A percentile compares a stretch with the other conserved stretches of the same genome.
phyloP scores from a whole-genome alignment of 345 rosid species.

The Excoecaria agallocha region DNA sequence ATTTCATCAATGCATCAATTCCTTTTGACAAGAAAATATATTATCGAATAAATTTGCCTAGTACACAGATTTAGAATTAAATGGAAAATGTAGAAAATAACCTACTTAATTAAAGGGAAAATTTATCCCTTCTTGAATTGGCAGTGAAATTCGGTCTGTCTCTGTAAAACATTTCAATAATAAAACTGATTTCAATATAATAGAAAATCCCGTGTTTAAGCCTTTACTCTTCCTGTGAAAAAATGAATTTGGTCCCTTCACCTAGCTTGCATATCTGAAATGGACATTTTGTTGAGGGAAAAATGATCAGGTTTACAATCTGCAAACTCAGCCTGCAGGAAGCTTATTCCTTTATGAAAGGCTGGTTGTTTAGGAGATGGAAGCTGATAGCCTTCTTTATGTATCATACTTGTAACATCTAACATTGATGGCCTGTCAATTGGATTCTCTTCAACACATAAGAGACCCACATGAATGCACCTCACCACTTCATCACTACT shows the following conservation, averaged over 20 bases:
- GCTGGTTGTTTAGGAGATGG: slow-evolving; percentile 20
- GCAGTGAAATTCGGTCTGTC: too few species aligned
- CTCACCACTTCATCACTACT: background rate
- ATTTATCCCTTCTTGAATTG: too few species aligned
- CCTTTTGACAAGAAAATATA: too few species aligned
- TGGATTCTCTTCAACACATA: slow-evolving; percentile 20
- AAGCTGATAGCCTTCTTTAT: slow-evolving; percentile 3
- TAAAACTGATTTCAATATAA: too few species aligned
- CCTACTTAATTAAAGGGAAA: too few species aligned
- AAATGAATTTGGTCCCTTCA: background rate
- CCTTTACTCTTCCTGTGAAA: too few species aligned
- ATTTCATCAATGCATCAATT: too few species aligned
- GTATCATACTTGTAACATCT: slow-evolving; percentile 18
- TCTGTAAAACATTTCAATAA: too few species aligned
- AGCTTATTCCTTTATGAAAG: background rate
- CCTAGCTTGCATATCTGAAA: slow-evolving; percentile 22
- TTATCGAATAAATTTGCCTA: too few species aligned
- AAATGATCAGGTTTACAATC: background rate
- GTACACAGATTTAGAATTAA: too few species aligned
- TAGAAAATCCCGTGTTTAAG: too few species aligned
- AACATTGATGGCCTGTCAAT: slow-evolving; percentile 23
- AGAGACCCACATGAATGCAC: slow-evolving; percentile 22
- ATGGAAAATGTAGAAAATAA: too few species aligned
- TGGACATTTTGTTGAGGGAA: slow-evolving; percentile 8
- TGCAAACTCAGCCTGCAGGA: background rate